These are phyloP conservation scores for Fomitopsis betulina DNA, from an alignment of 1,284 basidiomycete genomes.

Conservation along the genomic window DNA sequence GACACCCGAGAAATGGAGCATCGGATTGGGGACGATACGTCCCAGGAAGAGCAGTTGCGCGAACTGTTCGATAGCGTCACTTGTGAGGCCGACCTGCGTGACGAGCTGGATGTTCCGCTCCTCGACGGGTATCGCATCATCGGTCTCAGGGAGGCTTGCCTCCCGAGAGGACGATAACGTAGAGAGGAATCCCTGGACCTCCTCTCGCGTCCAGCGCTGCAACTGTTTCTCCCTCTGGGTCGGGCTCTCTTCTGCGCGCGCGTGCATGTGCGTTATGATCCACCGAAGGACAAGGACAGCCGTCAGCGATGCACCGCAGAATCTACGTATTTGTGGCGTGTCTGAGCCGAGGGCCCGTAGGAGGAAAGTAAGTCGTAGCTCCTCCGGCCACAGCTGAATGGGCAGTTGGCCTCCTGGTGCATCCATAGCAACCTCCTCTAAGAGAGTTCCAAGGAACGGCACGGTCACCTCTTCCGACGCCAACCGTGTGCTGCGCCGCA, in stretches of 20 bases:
- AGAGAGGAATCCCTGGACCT: slow-evolving; percentile 61
- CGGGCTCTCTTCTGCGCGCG: slow-evolving; percentile 41
- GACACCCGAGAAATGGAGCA: slow-evolving; percentile 51
- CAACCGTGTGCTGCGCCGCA: slow-evolving; percentile 67
- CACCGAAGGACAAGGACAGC: slow-evolving; percentile 56
- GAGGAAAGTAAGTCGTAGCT: slow-evolving; percentile 53
- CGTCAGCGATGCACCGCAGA: slow-evolving; percentile 43
- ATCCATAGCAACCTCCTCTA: slow-evolving; percentile 33
- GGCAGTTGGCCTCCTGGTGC: slow-evolving; percentile 16
- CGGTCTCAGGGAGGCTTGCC: neutral
- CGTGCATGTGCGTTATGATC: slow-evolving; percentile 46
- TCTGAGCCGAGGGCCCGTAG: slow-evolving; percentile 58
- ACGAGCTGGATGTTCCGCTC: slow-evolving; percentile 70
- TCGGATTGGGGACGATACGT: slow-evolving; percentile 39
- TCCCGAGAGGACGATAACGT: slow-evolving; percentile 30
- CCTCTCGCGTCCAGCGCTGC: slow-evolving; percentile 66
- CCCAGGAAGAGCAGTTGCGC: slow-evolving; percentile 55
- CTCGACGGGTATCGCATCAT: slow-evolving; percentile 26
- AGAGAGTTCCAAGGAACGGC: slow-evolving; percentile 40
- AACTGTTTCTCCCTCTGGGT: slow-evolving; percentile 49
- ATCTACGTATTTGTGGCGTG: slow-evolving; percentile 37
- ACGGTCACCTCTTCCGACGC: slow-evolving; percentile 55
- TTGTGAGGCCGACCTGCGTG: slow-evolving; percentile 59
- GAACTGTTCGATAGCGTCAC: slow-evolving; percentile 56
- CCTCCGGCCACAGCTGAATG: slow-evolving; percentile 42